Percentiles rank a stretch among this genome's conserved stretches.
phyloP scores from a whole-genome alignment of 768 basidiomycete species.

The Rhodotorula diobovata region DNA sequence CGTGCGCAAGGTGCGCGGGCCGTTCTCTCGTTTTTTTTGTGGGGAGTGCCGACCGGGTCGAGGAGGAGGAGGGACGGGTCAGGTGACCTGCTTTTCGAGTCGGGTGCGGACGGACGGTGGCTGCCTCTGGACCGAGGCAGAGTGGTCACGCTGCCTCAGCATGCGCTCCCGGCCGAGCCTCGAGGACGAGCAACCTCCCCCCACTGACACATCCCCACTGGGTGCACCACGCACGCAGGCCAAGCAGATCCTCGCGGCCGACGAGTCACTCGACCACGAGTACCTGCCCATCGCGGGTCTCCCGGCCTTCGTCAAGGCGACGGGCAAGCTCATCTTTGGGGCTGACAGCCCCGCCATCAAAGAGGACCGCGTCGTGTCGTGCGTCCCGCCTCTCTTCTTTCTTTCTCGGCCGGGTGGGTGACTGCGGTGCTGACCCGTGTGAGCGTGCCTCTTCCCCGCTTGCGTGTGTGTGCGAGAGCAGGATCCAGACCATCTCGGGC shows the following conservation, averaged over 20 bases:
- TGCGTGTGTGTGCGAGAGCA: too few species aligned
- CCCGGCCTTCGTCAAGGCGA: conserved; percentile 73
- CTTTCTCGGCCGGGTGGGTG: neutral
- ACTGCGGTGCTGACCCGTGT: neutral
- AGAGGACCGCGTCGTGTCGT: conserved; percentile 59
- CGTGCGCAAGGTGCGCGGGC: conserved; percentile 67
- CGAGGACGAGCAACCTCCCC: too few species aligned
- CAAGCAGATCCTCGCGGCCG: conserved; percentile 61
- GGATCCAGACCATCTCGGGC: conserved; percentile 92
- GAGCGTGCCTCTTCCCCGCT: too few species aligned
- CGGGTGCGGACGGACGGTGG: too few species aligned
- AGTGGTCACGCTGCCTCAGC: too few species aligned
- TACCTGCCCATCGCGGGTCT: conserved; percentile 77
- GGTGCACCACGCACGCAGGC: conserved; percentile 54
- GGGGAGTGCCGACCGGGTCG: neutral
- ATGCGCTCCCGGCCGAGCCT: too few species aligned
- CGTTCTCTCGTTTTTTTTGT: neutral
- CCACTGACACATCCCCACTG: too few species aligned
- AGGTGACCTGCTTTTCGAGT: neutral
- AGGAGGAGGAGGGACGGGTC: neutral
- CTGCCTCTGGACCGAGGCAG: too few species aligned
- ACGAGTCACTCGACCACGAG: conserved; percentile 52
- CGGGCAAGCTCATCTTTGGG: conserved; percentile 87
- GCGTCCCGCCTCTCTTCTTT: conserved; percentile 46
- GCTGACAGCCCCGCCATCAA: conserved; percentile 67